Evolutionary conservation across 176 grass and related monocot species (phyloP), one percentile per base, ranked within the genome.

Genomic region (Tillandsia fasciculata): DNA sequence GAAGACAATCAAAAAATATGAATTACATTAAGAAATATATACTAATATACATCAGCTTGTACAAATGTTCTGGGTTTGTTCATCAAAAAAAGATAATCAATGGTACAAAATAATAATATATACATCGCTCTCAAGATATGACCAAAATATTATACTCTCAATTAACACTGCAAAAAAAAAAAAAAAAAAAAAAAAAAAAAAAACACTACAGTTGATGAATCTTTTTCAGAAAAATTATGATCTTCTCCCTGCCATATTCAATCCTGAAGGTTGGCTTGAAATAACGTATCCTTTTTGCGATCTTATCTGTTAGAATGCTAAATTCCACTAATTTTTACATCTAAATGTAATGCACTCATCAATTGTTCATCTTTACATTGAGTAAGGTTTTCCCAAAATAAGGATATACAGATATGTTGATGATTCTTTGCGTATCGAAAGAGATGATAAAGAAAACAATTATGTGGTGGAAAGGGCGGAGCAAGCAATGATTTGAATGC

Each of bases 251-350:
- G 79, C 69, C 48, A 89, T 87, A 83, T 96, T 96, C 81, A 92
- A 96, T n/a, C 92, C 92, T 1, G 86, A 96, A 70, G 92, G 92
- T 7, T 96, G 92, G 92, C 83, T 96, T 2, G 92, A 96, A 77
- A 96, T 96, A 87, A 96, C 83, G 88, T 96, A 96, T 96, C 85
- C 92, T 91, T 77, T 53, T 66, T 26, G 9, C n/a, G 33, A 42
- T 42, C 33, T 42, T 42, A 42, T 6, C 4, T 0, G 33, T 42
- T 42, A 42, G 33, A 18, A 48, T 10, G 14, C 49, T 49, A 26
- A 65, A 12, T 66, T 72, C 47, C 13, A 20, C 6, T 3, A 71
- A 57, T 11, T 65, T 0, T 47, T 12, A 53, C 8, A 33, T 52
- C 12, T 64, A 5, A 33, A 48, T 74, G 20, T 48, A 61, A 68